Percentiles rank a stretch among this genome's conserved stretches.
phyloP scores from a whole-genome alignment of 768 basidiomycete genomes.

The Lentinula boryana region DNA sequence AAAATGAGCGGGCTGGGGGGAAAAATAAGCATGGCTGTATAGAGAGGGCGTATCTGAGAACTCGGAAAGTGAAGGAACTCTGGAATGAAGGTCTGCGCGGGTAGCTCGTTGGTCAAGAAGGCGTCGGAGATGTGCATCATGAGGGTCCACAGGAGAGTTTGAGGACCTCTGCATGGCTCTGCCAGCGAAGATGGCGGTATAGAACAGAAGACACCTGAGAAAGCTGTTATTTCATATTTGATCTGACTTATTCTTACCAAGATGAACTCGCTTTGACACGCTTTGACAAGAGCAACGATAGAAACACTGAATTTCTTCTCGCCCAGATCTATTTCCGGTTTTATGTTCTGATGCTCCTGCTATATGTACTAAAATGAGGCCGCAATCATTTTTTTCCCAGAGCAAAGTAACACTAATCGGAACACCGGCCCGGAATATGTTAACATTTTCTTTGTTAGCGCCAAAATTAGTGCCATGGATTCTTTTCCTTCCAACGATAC shows the following conservation, averaged over 20 bases:
- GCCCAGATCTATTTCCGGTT: neutral
- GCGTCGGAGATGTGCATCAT: slow-evolving; percentile 41
- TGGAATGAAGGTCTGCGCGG: slow-evolving; percentile 42
- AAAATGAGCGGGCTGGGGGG: slow-evolving; percentile 32
- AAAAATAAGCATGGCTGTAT: slow-evolving; percentile 57
- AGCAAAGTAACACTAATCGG: neutral
- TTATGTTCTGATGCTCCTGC: neutral
- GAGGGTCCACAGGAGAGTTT: slow-evolving; percentile 28
- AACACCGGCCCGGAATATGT: neutral
- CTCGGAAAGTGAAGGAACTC: slow-evolving; percentile 51
- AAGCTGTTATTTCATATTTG: neutral
- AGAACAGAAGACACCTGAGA: neutral
- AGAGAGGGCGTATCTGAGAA: slow-evolving; percentile 59
- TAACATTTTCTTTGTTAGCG: neutral
- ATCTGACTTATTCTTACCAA: neutral
- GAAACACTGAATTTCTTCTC: neutral
- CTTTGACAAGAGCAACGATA: slow-evolving; percentile 1
- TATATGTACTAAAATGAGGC: no score
- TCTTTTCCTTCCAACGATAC: neutral
- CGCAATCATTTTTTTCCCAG: no score
- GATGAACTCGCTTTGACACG: neutral
- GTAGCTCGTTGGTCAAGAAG: slow-evolving; percentile 51
- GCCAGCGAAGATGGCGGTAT: slow-evolving; percentile 9
- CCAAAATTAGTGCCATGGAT: neutral
- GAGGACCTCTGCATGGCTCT: slow-evolving; percentile 35